A percentile compares a stretch with the other conserved stretches of the same genome.
These are phyloP conservation scores for Lanmaoa rubissima DNA, from an alignment of 768 basidiomycete species.

Conservation along the genomic window DNA sequence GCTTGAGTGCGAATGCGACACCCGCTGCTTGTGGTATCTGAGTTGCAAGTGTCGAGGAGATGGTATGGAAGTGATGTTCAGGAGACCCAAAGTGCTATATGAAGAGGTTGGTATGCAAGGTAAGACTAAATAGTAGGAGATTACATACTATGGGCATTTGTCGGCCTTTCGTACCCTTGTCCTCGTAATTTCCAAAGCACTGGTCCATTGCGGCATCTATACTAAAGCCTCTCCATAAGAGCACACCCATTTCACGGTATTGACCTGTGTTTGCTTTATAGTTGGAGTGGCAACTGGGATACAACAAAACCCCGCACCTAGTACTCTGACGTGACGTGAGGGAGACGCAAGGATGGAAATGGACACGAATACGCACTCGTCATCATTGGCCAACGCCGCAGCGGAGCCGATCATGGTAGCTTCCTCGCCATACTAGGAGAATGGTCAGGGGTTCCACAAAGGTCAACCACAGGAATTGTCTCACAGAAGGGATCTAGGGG, in stretches of 20 bases:
- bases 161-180: conserved; percentile 77
- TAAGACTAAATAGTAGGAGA: not conserved
- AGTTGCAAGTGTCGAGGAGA: conserved; percentile 90
- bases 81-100: conserved; percentile 81
- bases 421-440: conserved; percentile 78
- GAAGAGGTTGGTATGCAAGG: conserved; percentile 6
- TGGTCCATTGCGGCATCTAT: conserved; percentile 85
- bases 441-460: conserved; percentile 2
- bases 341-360: not conserved
- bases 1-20: conserved; percentile 84
- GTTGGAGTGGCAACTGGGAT: not conserved
- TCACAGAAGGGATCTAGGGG: conserved; percentile 75
- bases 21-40: conserved; percentile 96
- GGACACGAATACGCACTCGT: conserved; percentile 62
- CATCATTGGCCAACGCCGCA: conserved; percentile 75
- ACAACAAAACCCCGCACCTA: conserved; percentile 45
- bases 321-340: conserved; percentile 49
- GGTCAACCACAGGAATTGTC: conserved; percentile 28
- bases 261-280: conserved; percentile 51
- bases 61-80: conserved; percentile 86
- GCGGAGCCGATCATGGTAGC: conserved; percentile 88
- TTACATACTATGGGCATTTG: conserved; percentile 87
- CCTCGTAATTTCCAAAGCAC: conserved; percentile 85
- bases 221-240: conserved; percentile 83
- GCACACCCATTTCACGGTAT: conserved; percentile 90